A percentile compares a stretch with the other conserved stretches of the same genome.
These are phyloP conservation scores for Aegilops bicornis DNA, from an alignment of 176 grass and related monocot species.

Conservation along the genomic window DNA sequence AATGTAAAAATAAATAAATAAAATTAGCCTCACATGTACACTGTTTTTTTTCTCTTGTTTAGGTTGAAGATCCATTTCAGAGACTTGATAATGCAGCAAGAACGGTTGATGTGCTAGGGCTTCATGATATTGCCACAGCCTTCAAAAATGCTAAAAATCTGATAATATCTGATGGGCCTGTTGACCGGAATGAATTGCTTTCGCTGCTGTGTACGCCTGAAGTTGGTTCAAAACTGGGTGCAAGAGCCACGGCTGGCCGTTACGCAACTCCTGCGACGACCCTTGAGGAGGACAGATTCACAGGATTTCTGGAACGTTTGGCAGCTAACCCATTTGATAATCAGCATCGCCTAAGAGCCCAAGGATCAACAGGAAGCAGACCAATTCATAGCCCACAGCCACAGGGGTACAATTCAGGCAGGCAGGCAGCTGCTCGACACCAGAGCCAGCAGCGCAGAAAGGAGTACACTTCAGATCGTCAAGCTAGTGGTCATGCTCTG, in stretches of 20 bases:
- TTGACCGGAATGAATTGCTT: constrained; percentile 35
- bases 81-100: constrained; percentile 65
- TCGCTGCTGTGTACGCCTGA: constrained; percentile 43
- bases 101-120: constrained; percentile 39
- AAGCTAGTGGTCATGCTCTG: not conserved
- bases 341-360: not conserved
- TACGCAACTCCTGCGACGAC: not conserved
- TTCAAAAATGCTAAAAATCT: constrained; percentile 23
- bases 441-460: not conserved
- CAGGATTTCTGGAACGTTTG: not conserved
- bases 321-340: not conserved
- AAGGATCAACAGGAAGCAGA: not conserved
- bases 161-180: not conserved
- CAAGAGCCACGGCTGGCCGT: not conserved
- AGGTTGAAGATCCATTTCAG: constrained; percentile 78
- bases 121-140: constrained; percentile 30
- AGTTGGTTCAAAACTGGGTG: constrained; percentile 43
- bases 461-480: not conserved
- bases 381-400: not conserved
- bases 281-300: not conserved
- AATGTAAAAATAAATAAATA: not conserved
- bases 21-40: not conserved
- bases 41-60: not conserved
- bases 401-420: not conserved
- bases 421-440: not conserved